Percentiles rank a stretch among this genome's conserved stretches.
phyloP scores from a whole-genome alignment of 2,329 filamentous ascomycete species.

The Aspergillus fumigatus region DNA sequence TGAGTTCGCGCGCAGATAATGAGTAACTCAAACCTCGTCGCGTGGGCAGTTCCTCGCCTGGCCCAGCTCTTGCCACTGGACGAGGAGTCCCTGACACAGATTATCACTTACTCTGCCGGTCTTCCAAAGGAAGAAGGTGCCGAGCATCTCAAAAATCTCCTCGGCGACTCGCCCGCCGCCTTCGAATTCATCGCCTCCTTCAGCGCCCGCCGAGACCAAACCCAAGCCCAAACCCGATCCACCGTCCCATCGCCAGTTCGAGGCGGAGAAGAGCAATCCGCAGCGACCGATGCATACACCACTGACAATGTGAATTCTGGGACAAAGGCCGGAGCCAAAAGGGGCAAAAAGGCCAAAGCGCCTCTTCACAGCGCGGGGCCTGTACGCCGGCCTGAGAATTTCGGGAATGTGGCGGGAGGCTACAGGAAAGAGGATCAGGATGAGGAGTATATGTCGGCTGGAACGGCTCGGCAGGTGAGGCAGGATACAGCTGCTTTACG shows the following conservation, averaged over 20 bases:
- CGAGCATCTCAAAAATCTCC: slow-evolving; percentile 79
- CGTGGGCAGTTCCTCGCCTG: slow-evolving; percentile 66
- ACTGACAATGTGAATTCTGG: background rate
- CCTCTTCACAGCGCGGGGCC: slow-evolving; percentile 58
- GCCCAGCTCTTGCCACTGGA: slow-evolving; percentile 78
- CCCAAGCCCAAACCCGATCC: slow-evolving; percentile 4
- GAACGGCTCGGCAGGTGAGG: slow-evolving; percentile 37
- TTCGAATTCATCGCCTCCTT: slow-evolving; percentile 69
- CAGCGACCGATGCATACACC: background rate
- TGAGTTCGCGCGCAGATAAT: slow-evolving; percentile 13
- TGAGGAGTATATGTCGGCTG: slow-evolving; percentile 66
- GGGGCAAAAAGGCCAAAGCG: slow-evolving; percentile 55
- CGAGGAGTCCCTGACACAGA: slow-evolving; percentile 75
- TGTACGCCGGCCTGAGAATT: slow-evolving; percentile 59
- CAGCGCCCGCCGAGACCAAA: slow-evolving; percentile 58
- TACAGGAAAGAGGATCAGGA: slow-evolving; percentile 71
- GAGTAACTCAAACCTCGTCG: slow-evolving; percentile 31
- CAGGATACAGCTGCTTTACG: slow-evolving; percentile 34
- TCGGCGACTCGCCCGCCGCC: slow-evolving; percentile 76
- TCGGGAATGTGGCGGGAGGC: slow-evolving; percentile 60
- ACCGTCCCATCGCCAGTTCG: slow-evolving; percentile 25
- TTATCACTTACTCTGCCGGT: slow-evolving; percentile 74
- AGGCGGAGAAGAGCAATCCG: background rate
- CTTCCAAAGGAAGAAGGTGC: slow-evolving; percentile 73
- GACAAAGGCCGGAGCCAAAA: slow-evolving; percentile 19